phyloP scores from a whole-genome alignment of 345 rosid species.

The Capsella bursapastoris region DNA sequence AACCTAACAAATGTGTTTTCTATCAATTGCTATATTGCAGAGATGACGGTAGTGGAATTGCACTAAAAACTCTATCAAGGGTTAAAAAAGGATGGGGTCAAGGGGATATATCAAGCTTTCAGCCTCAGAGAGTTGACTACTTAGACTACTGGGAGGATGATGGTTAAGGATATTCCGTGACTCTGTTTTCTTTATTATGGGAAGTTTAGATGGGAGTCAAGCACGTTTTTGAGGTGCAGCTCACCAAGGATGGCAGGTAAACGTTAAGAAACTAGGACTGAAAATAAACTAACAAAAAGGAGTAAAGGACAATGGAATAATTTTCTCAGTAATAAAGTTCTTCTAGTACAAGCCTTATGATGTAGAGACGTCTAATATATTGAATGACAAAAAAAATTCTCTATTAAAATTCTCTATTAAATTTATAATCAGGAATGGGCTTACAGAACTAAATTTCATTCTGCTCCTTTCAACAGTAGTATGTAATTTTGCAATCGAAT shows the following conservation, averaged over 20 bases:
- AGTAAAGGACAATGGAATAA: conserved; percentile 10
- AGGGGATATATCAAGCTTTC: conserved; percentile 60
- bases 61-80: conserved; percentile 66
- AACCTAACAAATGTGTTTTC: conserved; percentile 7
- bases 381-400: neutral
- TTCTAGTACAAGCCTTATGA: conserved; percentile 16
- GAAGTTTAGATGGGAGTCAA: conserved; percentile 22
- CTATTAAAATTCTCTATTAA: neutral
- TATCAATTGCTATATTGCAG: conserved; percentile 54
- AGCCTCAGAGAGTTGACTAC: conserved; percentile 55
- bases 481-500: neutral
- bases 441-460: conserved; percentile 4
- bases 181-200: conserved; percentile 18
- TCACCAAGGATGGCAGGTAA: conserved; percentile 27
- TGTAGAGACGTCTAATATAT: neutral
- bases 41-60: conserved; percentile 93
- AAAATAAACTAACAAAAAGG: conserved; percentile 3
- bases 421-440: conserved; percentile 13
- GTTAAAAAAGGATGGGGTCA: conserved; percentile 90
- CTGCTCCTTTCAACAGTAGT: neutral
- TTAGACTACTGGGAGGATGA: conserved; percentile 61
- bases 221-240: conserved; percentile 23
- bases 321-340: conserved; percentile 7
- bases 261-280: conserved; percentile 12
- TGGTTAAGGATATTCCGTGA: conserved; percentile 29